phyloP scores from a whole-genome alignment of 2,329 filamentous ascomycete species.

The Cladophialophora yegresii region DNA sequence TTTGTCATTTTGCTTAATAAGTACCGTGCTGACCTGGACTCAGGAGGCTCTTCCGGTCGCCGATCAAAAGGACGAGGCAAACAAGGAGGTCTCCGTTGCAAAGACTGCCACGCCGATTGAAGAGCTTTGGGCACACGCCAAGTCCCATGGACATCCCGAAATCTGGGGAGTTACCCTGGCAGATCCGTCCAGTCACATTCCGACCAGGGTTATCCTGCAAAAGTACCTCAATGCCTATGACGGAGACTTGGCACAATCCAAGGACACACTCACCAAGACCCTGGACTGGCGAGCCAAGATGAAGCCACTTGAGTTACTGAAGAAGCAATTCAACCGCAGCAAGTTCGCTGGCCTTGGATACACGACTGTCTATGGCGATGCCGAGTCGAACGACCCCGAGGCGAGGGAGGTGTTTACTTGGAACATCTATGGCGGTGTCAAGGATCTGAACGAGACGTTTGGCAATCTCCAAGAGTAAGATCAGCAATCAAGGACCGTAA shows the following conservation, averaged over 20 bases:
- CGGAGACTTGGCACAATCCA: constrained; percentile 70
- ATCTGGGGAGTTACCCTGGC: constrained; percentile 80
- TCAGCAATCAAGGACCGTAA: too few relatives aligned
- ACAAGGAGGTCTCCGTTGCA: constrained; percentile 14
- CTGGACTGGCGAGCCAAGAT: constrained; percentile 80
- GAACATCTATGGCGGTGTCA: constrained; percentile 90
- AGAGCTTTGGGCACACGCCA: constrained; percentile 33
- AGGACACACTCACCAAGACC: constrained; percentile 75
- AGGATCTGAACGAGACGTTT: constrained; percentile 78
- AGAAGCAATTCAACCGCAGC: constrained; percentile 62
- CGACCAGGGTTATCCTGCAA: constrained; percentile 80
- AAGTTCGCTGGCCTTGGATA: constrained; percentile 82
- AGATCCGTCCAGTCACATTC: constrained; percentile 57
- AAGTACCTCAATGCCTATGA: constrained; percentile 93
- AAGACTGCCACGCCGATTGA: constrained; percentile 29
- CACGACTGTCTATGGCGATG: constrained; percentile 64
- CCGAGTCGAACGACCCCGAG: constrained; percentile 41
- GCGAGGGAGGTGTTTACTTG: constrained; percentile 72
- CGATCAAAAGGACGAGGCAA: constrained; percentile 23
- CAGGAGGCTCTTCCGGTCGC: constrained; percentile 5
- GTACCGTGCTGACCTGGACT: constrained; percentile 9
- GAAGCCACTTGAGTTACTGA: constrained; percentile 67
- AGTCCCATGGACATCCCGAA: constrained; percentile 62
- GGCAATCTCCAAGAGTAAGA: constrained; percentile 75
- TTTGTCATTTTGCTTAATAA: background rate